Conservation (phyloP, 1,284 basidiomycete species). For the Neolentinus lepideus region DNA sequence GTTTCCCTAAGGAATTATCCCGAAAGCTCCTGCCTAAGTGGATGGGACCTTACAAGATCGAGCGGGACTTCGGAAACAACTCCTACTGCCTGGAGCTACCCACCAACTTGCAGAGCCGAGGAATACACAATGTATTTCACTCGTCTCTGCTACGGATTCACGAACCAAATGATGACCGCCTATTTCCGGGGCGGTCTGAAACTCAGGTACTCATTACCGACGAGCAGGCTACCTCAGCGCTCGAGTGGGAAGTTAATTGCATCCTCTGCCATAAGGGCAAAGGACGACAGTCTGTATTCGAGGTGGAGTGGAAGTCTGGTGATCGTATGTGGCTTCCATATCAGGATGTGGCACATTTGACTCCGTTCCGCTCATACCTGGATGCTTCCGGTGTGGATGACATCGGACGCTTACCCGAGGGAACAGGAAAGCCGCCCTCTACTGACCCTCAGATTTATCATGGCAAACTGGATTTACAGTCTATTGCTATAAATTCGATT, state of each 20-base stretch:
- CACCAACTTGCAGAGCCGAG: constrained; percentile 15
- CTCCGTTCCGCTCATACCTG: constrained; percentile 11
- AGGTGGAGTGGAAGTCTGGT: constrained; percentile 11
- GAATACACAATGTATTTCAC: constrained; percentile 26
- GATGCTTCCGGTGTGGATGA: constrained; percentile 6
- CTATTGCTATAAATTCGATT: neutral
- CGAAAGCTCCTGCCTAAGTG: constrained; percentile 28
- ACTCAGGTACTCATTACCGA: constrained; percentile 1
- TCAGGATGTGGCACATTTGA: constrained; percentile 9
- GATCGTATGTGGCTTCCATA: constrained; percentile 9
- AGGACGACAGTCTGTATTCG: constrained; percentile 5
- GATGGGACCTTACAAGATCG: constrained; percentile 23
- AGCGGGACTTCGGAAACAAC: constrained; percentile 18
- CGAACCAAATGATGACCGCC: constrained; percentile 21
- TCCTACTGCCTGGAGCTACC: constrained; percentile 22
- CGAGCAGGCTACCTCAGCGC: neutral
- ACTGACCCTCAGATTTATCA: constrained; percentile 9
- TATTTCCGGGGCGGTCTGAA: constrained; percentile 11
- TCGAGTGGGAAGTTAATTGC: constrained; percentile 14
- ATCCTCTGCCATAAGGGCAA: constrained; percentile 4
- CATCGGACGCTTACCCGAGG: constrained; percentile 3
- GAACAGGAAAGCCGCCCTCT: constrained; percentile 1
- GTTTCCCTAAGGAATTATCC: constrained; percentile 19
- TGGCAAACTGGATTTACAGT: neutral
- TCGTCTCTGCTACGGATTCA: constrained; percentile 20